phyloP scores from a whole-genome alignment of 73 alveolate species.

The Urostyla sp. region DNA sequence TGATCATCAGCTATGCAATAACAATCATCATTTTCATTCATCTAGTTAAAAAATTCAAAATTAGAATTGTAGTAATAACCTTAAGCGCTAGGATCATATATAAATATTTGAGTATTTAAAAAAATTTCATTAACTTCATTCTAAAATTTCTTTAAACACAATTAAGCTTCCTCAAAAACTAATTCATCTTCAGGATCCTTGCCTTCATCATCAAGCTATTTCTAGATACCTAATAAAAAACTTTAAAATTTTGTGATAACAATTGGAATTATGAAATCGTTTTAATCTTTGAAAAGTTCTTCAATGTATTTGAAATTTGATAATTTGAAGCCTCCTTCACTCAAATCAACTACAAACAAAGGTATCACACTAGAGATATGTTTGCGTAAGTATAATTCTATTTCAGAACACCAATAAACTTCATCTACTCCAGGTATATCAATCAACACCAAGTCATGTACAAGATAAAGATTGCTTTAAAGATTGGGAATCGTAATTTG shows the following conservation, averaged over 20 bases:
- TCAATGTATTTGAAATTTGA: background rate
- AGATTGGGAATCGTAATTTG: background rate
- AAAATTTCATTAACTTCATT: background rate
- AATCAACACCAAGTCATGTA: background rate
- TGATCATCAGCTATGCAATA: too few species aligned
- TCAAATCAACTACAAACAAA: background rate
- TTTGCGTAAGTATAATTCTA: too few species aligned
- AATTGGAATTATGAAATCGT: background rate
- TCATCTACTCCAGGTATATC: background rate
- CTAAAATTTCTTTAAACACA: too few species aligned
- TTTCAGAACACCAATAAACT: background rate
- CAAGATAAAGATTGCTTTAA: too few species aligned
- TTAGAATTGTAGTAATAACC: too few species aligned
- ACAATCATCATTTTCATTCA: too few species aligned
- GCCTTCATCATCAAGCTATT: background rate
- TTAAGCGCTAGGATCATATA: too few species aligned
- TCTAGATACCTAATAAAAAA: background rate
- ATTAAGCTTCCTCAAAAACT: background rate
- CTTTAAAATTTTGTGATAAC: background rate
- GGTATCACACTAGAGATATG: background rate
- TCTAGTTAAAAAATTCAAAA: too few species aligned
- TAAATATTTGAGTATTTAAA: too few species aligned
- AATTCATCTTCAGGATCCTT: background rate
- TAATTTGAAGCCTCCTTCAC: background rate
- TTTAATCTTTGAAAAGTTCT: background rate